Evolutionary conservation across 2,329 filamentous ascomycete genomes (phyloP), one percentile per base, ranked within the genome.

Genomic region (Magnaporthiopsis incrustans): DNA sequence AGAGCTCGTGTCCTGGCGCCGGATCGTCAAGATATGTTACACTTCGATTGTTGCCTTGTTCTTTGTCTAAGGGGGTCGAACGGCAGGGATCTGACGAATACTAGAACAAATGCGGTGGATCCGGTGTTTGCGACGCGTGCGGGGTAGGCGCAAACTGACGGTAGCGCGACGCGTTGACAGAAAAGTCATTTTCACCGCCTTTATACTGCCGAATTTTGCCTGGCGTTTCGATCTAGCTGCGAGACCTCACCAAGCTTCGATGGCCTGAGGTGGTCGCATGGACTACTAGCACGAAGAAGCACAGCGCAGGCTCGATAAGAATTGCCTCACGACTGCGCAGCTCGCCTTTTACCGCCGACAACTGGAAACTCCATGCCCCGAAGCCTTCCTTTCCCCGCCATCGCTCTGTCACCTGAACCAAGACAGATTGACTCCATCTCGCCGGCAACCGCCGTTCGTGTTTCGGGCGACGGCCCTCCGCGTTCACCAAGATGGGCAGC

Each of bases 161-260:
- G 2, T 18, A 32, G 26, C 27, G 26, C 27, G 27, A 32, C 57
- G 57, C 57, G 57, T 59, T 14, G 6, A 30, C 6, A 18, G 33
- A 61, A 61, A 56, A 61, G 25, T 32, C 22, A n/a, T 56, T n/a
- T 32, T 61, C 38, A 61, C 60, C 60, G 60, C 60, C 44, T 61
- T 61, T 15, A 53, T 53, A 53, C 44, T 53, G 44, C 44, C 44
- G 22, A 6, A 15, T 8, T 53, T n/a, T n/a, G 22, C 18, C 44
- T 18, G n/a, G 44, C 6, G n/a, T 50, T n/a, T 6, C 18, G 18
- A 18, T 12, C 4, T 6, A 53, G 44, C 22, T 53, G 44, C 44
- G 44, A 22, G 7, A n/a, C 15, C 44, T 50, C 44, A 7, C 22
- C 18, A 22, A 50, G 15, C 4, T 50, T 50, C 27, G 3, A 30